Percentiles rank a stretch among this genome's conserved stretches.
Evolutionary conservation across 345 rosid genomes (phyloP).

Genomic region (Gossypium mustelinum): DNA sequence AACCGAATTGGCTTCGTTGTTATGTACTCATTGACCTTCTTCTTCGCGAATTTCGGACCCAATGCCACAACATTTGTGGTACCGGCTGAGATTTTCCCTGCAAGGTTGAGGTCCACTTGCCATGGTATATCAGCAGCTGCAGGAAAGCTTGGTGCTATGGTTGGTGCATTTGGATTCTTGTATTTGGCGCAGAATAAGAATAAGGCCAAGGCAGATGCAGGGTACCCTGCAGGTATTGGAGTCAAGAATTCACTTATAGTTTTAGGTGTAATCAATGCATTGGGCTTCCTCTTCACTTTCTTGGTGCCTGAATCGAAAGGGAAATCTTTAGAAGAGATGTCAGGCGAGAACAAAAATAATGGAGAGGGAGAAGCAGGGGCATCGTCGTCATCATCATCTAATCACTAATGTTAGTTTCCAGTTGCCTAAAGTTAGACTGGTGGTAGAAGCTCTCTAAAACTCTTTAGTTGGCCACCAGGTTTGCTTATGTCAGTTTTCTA

Average conservation of each 20-base stretch:
- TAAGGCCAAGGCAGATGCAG: constrained; percentile 74
- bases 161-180: constrained; percentile 84
- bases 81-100: constrained; percentile 89
- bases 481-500: not conserved
- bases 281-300: constrained; percentile 69
- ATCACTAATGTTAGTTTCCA: constrained; percentile 24
- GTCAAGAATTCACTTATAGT: constrained; percentile 65
- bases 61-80: constrained; percentile 83
- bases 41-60: constrained; percentile 88
- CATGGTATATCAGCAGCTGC: constrained; percentile 87
- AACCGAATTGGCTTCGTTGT: constrained; percentile 68
- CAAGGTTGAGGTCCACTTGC: constrained; percentile 82
- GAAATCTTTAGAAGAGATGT: constrained; percentile 75
- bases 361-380: constrained; percentile 13
- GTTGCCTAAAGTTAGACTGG: constrained; percentile 20
- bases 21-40: constrained; percentile 72
- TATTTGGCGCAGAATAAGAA: constrained; percentile 68
- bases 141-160: constrained; percentile 82
- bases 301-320: constrained; percentile 90
- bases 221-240: constrained; percentile 86
- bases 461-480: not conserved
- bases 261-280: constrained; percentile 52
- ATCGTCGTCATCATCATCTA: constrained; percentile 16
- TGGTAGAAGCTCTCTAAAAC: too few species aligned
- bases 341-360: constrained; percentile 54